phyloP scores from a whole-genome alignment of 129 eudicot genomes.

The Saussurea involucrata region DNA sequence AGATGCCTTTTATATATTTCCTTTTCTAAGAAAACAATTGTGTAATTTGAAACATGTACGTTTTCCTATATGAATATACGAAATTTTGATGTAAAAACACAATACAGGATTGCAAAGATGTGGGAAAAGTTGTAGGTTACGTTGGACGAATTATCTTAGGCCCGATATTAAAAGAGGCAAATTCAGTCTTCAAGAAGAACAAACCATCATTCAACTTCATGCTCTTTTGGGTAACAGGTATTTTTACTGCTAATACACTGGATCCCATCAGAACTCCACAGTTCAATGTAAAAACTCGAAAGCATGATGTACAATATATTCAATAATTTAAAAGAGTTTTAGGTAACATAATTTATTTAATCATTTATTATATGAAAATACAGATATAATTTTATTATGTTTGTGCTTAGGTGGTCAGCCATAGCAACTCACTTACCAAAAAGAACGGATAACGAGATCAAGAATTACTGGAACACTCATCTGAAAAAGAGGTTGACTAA shows the following conservation, averaged over 20 bases:
- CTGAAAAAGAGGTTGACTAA: conserved; percentile 61
- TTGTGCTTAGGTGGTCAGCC: conserved; percentile 71
- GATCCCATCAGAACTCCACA: no score
- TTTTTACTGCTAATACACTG: background rate
- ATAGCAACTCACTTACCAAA: conserved; percentile 78
- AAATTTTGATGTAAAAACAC: conserved; percentile 12
- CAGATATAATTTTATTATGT: background rate
- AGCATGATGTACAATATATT: background rate
- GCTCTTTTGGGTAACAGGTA: conserved; percentile 97
- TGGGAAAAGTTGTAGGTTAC: conserved; percentile 88
- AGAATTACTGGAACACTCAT: conserved; percentile 84
- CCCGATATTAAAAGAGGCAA: conserved; percentile 97
- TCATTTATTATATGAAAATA: background rate
- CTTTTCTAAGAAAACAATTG: background rate
- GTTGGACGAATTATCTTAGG: conserved; percentile 92
- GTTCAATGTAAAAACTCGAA: background rate
- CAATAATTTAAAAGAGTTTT: background rate
- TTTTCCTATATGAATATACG: background rate
- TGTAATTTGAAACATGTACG: background rate
- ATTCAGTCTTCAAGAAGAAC: conserved; percentile 88
- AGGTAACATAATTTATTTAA: background rate
- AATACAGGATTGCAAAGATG: conserved; percentile 85
- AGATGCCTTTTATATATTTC: background rate
- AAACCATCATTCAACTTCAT: conserved; percentile 96
- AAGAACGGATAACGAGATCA: conserved; percentile 75